Evolutionary conservation across 495 filamentous ascomycete species (phyloP), one percentile per base, ranked within the genome.

Genomic region (Aspergillus homomorphus): DNA sequence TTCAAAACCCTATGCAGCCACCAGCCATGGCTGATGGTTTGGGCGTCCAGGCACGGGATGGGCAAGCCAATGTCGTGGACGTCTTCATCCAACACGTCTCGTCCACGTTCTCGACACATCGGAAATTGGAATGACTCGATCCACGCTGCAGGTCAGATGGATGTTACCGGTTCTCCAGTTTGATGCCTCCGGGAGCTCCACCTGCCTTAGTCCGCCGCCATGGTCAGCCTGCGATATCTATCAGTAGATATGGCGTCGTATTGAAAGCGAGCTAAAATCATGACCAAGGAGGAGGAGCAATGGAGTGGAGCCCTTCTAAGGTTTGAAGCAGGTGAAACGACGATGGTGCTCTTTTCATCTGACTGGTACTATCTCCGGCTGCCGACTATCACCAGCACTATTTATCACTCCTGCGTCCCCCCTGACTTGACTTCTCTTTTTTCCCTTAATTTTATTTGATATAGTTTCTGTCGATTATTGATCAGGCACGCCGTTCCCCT

Each of bases 281-380:
- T 66, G 64, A 60, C 56, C 58, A 51, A 59, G 60, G 38, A 38
- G 15, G 5, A 38, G 10, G 5, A 14, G 15, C 33, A 9, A 60
- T 48, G 49, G 15, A 2, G 50, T 62, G 50, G 50, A 53, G 45
- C 54, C 43, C 45, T 51, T 51, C 49, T 10, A 43, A 19, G 48
- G 24, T 51, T 21, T 9, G 38, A 43, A 48, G 21, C 26, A 50
- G 18, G 48, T 57, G 51, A 51, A 50, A 48, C 59, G 10, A 49
- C 56, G 56, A n/a, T n/a, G n/a, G n/a, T n/a, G 56, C 61, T 38
- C 54, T 50, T 58, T 54, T 28, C 26, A 26, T 66, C 55, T 63
- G 64, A 66, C 64, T 66, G 61, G 64, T 63, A 63, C 58, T 59
- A 42, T 53, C 45, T 51, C 53, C 28, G 50, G 33, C 43, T 16